A percentile compares a stretch with the other conserved stretches of the same genome.
Conservation (phyloP, 768 basidiomycete species). For the Mycena metata region DNA sequence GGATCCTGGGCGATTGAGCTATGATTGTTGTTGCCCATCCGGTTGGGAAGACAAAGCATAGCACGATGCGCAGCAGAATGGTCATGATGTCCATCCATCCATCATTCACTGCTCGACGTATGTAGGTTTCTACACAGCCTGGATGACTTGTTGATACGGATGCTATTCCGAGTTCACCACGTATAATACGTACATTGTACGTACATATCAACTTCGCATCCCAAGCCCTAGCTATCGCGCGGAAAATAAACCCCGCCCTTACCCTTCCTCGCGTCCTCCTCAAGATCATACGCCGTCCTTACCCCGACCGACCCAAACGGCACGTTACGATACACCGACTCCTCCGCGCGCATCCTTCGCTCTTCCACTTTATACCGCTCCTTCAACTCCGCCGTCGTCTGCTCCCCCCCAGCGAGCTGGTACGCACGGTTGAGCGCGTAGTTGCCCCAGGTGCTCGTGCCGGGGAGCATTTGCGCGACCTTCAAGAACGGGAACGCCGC, state of each 20-base stretch:
- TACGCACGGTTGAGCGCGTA: conserved; percentile 35
- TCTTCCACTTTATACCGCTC: conserved; percentile 34
- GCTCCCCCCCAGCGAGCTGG: conserved; percentile 26
- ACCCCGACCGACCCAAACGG: conserved; percentile 37
- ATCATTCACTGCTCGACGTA: no score
- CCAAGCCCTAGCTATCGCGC: background rate
- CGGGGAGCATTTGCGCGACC: conserved; percentile 30
- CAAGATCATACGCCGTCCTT: conserved; percentile 30
- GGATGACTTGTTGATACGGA: no score
- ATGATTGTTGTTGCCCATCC: no score
- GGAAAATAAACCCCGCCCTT: conserved; percentile 29
- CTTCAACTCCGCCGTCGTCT: conserved; percentile 30
- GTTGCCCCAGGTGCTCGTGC: conserved; percentile 27
- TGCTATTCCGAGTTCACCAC: no score
- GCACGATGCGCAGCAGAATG: no score
- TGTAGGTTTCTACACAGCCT: no score
- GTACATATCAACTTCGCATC: no score
- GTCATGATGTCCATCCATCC: no score
- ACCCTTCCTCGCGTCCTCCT: conserved; percentile 33
- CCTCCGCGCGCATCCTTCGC: conserved; percentile 27
- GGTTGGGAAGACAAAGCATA: no score
- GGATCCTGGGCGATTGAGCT: no score
- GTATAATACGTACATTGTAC: no score
- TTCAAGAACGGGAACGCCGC: conserved; percentile 37
- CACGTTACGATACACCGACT: conserved; percentile 29